These are phyloP conservation scores for Xylaria bambusicola DNA, from an alignment of 495 filamentous ascomycete species.

Conservation along the genomic window DNA sequence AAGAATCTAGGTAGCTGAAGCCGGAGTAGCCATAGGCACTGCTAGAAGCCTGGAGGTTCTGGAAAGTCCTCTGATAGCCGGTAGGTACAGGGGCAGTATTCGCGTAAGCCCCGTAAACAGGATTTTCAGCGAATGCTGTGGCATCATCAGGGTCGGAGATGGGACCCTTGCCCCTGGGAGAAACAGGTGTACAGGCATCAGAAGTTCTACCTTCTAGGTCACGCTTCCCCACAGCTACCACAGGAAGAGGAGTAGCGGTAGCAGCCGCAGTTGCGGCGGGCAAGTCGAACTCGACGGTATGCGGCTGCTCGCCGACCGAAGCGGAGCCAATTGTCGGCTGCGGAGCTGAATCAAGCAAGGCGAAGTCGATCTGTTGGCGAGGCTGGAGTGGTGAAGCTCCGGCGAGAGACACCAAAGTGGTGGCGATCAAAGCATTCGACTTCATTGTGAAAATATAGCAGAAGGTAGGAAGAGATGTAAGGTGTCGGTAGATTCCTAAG, in stretches of 20 bases:
- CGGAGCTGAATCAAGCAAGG: constrained; percentile 19
- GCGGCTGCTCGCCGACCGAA: constrained; percentile 21
- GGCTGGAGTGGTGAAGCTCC: constrained; percentile 22
- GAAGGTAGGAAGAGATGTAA: not conserved
- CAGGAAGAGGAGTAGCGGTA: constrained; percentile 23
- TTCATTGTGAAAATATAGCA: constrained; percentile 13
- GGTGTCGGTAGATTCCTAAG: not conserved
- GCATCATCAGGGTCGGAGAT: constrained; percentile 35
- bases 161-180: constrained; percentile 35
- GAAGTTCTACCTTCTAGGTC: constrained; percentile 2
- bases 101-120: constrained; percentile 20
- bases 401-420: constrained; percentile 17
- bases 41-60: constrained; percentile 37
- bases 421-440: constrained; percentile 7
- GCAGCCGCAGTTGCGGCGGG: constrained; percentile 25
- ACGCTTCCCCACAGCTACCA: constrained; percentile 15
- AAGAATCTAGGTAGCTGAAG: constrained; percentile 40
- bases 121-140: constrained; percentile 33
- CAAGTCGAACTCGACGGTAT: constrained; percentile 23
- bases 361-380: constrained; percentile 27
- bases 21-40: constrained; percentile 45
- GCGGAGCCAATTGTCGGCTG: constrained; percentile 18
- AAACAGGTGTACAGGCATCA: constrained; percentile 28
- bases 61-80: constrained; percentile 44
- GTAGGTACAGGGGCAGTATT: constrained; percentile 39